These are phyloP conservation scores for Apiotrichum veenhuisii DNA, from an alignment of 1,284 basidiomycete genomes.

Conservation along the genomic window DNA sequence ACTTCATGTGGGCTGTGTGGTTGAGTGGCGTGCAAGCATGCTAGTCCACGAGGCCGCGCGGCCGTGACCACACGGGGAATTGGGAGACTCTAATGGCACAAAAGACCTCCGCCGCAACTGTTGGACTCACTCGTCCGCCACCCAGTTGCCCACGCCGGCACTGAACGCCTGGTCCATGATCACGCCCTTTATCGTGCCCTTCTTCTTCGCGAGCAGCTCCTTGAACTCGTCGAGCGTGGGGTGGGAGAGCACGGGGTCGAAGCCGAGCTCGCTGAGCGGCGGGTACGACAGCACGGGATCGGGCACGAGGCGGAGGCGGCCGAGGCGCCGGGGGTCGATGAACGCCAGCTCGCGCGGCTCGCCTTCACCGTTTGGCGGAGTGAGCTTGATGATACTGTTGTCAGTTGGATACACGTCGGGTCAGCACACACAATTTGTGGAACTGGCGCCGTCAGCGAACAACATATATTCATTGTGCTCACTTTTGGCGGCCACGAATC, in stretches of 20 bases:
- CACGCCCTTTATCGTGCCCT: constrained; percentile 71
- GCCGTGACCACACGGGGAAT: too few species aligned
- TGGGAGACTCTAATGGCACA: too few species aligned
- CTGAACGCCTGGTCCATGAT: constrained; percentile 76
- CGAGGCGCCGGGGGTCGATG: constrained; percentile 61
- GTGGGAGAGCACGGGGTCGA: constrained; percentile 74
- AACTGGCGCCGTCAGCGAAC: constrained; percentile 23
- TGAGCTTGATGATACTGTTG: constrained; percentile 51
- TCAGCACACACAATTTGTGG: constrained; percentile 32
- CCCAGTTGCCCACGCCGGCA: constrained; percentile 80
- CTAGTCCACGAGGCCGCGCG: too few species aligned
- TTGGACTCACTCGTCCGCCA: constrained; percentile 59
- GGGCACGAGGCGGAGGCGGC: constrained; percentile 62
- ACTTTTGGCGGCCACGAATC: constrained; percentile 79
- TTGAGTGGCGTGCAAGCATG: too few species aligned
- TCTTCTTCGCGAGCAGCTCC: constrained; percentile 56
- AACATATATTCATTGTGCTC: neutral
- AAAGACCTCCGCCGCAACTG: too few species aligned
- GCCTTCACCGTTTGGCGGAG: constrained; percentile 32
- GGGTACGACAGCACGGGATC: constrained; percentile 60
- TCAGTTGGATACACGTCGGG: constrained; percentile 2
- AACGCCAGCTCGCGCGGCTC: constrained; percentile 40
- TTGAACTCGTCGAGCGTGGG: constrained; percentile 61
- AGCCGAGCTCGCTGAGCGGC: constrained; percentile 67
- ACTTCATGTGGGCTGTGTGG: too few species aligned